phyloP scores from a whole-genome alignment of 305 asterid genomes.

The Fraxinus latifolia region DNA sequence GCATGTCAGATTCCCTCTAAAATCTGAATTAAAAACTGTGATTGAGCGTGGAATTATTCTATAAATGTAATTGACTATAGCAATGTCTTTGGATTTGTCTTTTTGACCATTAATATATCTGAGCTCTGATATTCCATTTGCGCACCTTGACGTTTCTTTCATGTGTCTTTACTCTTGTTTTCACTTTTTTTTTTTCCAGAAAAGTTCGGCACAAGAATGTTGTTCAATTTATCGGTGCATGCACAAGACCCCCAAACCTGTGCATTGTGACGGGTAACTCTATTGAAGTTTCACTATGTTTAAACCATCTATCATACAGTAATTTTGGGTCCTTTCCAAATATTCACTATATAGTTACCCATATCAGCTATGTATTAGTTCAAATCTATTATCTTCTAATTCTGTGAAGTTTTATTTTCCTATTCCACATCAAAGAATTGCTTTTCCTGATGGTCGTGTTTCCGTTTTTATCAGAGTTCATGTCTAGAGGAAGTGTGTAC shows the following conservation, averaged over 20 bases:
- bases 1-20: neutral
- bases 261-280: slow-evolving; percentile 81
- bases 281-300: neutral
- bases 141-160: neutral
- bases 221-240: slow-evolving; percentile 94
- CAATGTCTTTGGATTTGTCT: neutral
- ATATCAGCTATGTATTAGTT: neutral
- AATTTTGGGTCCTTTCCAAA: neutral
- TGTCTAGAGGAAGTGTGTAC: slow-evolving; percentile 95
- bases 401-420: slow-evolving; percentile 7
- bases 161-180: slow-evolving; percentile 22
- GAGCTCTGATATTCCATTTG: neutral
- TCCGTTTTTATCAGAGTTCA: slow-evolving; percentile 55
- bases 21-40: neutral
- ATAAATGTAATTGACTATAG: neutral
- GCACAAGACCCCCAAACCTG: slow-evolving; percentile 84
- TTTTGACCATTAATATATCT: neutral
- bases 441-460: neutral
- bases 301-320: neutral
- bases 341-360: neutral
- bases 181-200: slow-evolving; percentile 44
- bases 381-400: neutral
- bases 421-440: neutral
- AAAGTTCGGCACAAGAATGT: slow-evolving; percentile 95
- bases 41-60: neutral